A percentile compares a stretch with the other conserved stretches of the same genome.
These are phyloP conservation scores for Serendipita sp. DNA, from an alignment of 768 basidiomycete genomes.

Conservation along the genomic window DNA sequence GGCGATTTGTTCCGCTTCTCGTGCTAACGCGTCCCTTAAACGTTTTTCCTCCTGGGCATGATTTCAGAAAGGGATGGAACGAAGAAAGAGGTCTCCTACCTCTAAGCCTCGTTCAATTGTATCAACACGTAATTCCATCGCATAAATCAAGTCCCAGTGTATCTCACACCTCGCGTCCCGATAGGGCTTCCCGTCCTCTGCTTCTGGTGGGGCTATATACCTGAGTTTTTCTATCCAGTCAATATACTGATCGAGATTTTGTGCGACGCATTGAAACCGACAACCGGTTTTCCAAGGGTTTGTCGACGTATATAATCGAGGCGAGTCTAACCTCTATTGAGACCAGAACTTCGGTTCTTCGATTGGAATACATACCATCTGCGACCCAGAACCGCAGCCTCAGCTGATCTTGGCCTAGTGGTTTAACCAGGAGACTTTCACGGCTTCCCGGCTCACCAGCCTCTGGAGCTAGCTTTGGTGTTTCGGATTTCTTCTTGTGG, in stretches of 20 bases:
- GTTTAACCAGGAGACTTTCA: conserved; percentile 45
- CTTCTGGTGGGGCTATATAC: conserved; percentile 26
- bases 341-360: too few relatives aligned
- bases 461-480: conserved; percentile 29
- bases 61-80: too few relatives aligned
- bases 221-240: conserved; percentile 46
- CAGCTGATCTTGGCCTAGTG: conserved; percentile 59
- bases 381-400: conserved; percentile 73
- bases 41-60: too few relatives aligned
- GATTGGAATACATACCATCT: conserved; percentile 54
- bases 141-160: conserved; percentile 44
- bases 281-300: conserved; percentile 84
- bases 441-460: conserved; percentile 48
- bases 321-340: conserved; percentile 41
- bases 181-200: conserved; percentile 26
- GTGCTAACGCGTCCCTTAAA: too few relatives aligned
- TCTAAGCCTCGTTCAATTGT: conserved; percentile 49
- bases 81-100: conserved; percentile 31
- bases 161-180: conserved; percentile 33
- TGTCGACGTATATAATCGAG: conserved; percentile 65
- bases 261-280: conserved; percentile 53
- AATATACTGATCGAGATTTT: conserved; percentile 60
- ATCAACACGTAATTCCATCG: conserved; percentile 47
- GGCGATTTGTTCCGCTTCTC: too few relatives aligned
- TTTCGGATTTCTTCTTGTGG: conserved; percentile 62